Percentiles rank a stretch among this genome's conserved stretches.
phyloP scores from a whole-genome alignment of 495 filamentous ascomycete species.

The Lophiostoma macrostomum region DNA sequence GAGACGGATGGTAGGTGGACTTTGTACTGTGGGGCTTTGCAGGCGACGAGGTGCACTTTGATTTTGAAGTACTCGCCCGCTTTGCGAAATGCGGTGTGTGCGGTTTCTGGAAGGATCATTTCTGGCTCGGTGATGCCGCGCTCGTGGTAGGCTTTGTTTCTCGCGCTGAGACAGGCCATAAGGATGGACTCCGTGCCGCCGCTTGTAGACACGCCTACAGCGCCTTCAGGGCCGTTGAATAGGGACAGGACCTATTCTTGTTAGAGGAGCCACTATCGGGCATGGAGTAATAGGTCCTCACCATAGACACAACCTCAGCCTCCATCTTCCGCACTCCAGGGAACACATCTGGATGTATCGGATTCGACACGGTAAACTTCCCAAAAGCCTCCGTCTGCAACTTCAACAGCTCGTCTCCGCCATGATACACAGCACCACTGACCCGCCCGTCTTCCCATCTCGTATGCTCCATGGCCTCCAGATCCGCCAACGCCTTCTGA shows the following conservation, averaged over 20 bases:
- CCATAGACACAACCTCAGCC: conserved; percentile 96
- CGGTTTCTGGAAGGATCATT: conserved; percentile 95
- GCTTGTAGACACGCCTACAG: conserved; percentile 84
- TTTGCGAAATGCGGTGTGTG: conserved; percentile 94
- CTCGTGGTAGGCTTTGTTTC: conserved; percentile 83
- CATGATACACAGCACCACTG: conserved; percentile 94
- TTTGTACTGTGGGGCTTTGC: conserved; percentile 80
- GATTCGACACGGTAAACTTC: conserved; percentile 93
- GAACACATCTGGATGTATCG: conserved; percentile 98
- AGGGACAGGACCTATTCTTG: conserved; percentile 63
- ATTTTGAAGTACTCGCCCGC: conserved; percentile 93
- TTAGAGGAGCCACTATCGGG: conserved; percentile 6
- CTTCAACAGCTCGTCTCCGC: conserved; percentile 76
- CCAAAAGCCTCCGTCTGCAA: conserved; percentile 90
- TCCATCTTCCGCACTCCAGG: conserved; percentile 99
- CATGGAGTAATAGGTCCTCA: conserved; percentile 35
- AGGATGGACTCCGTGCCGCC: conserved; percentile 96
- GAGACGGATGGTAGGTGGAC: conserved; percentile 73
- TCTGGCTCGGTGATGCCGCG: conserved; percentile 88
- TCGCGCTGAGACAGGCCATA: conserved; percentile 84
- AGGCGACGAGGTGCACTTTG: conserved; percentile 84
- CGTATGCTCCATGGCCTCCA: conserved; percentile 86
- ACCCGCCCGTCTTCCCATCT: conserved; percentile 95
- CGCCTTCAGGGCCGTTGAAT: conserved; percentile 84
- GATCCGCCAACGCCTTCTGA: conserved; percentile 70